Evolutionary conservation across 177 flowering plant species (phyloP), one percentile per base, ranked within the genome.

Genomic region (Vitis hybrid): DNA sequence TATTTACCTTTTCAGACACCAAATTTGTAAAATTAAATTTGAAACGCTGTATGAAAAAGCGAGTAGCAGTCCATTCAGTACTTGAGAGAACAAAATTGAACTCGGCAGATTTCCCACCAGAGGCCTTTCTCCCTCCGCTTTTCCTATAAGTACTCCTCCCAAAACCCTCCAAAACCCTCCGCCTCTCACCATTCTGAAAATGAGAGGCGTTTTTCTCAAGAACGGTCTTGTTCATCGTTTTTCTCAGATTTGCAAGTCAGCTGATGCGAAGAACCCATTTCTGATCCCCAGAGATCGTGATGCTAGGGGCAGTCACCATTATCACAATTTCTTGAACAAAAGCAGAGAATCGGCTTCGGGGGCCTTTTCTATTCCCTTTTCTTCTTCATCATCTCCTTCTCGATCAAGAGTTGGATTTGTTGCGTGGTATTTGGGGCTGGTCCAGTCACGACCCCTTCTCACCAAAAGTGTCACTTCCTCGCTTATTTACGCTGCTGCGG

Each of bases 391-490:
- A 10, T 23, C 69, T 10, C 52, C 76, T 0, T 55, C 3, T 23
- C 68, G 26, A 14, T 52, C 66, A 11, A 69, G 60, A 62, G 51
- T 65, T 23, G 80, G 83, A 34, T 68, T 76, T n/a, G 67, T 86
- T 10, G 77, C 76, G 10, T 86, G 89, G 89, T 86, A 86, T 66
- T 62, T 86, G 79, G 82, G 70, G 5, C 73, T 86, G 87, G 59
- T 86, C 30, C 80, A 86, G 64, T 45, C 78, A 0, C 68, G 82
- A 8, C 89, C 87, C 14, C 34, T 86, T 60, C 55, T 86, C 19
- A 86, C 87, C 1, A 86, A 86, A 74, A 73, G 85, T 26, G 30
- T 82, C 60, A 82, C 89, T 34, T 73, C 77, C 15, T 67, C 82
- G 6, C 72, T 86, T 62, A 84, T 84, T 68, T 86, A 82, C 67